Conservation (phyloP, 2,329 filamentous ascomycete species). For the Rugonectria rugulosa region DNA sequence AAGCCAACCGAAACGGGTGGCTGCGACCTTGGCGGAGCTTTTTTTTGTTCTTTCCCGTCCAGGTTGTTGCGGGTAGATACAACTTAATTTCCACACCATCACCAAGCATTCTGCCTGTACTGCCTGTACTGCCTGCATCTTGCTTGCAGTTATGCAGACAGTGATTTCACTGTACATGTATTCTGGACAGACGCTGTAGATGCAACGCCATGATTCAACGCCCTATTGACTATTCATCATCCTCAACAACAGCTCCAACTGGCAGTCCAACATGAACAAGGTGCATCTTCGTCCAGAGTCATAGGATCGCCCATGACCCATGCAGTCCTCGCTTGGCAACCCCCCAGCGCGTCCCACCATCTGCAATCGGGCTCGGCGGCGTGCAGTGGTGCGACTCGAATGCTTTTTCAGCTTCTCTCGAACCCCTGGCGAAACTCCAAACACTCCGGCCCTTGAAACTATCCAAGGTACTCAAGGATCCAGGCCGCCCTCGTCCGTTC, state of each 20-base stretch:
- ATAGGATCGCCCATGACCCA: constrained; percentile 5
- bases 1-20: constrained; percentile 7
- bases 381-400: constrained; percentile 28
- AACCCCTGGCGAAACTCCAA: neutral
- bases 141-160: too few species aligned
- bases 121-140: too few species aligned
- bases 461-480: neutral
- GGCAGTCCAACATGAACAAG: neutral
- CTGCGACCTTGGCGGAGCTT: constrained; percentile 14
- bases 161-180: too few species aligned
- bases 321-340: constrained; percentile 4
- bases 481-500: constrained; percentile 1
- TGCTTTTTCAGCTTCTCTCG: neutral
- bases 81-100: too few species aligned
- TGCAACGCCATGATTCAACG: too few species aligned
- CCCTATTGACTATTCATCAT: too few species aligned
- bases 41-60: neutral
- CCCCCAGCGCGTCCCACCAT: neutral
- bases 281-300: neutral
- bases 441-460: neutral
- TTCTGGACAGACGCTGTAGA: too few species aligned
- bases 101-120: too few species aligned
- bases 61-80: constrained; percentile 1
- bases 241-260: too few species aligned
- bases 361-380: constrained; percentile 23